Evolutionary conservation across 345 rosid species (phyloP).

Genomic region (Carallia brachiata): DNA sequence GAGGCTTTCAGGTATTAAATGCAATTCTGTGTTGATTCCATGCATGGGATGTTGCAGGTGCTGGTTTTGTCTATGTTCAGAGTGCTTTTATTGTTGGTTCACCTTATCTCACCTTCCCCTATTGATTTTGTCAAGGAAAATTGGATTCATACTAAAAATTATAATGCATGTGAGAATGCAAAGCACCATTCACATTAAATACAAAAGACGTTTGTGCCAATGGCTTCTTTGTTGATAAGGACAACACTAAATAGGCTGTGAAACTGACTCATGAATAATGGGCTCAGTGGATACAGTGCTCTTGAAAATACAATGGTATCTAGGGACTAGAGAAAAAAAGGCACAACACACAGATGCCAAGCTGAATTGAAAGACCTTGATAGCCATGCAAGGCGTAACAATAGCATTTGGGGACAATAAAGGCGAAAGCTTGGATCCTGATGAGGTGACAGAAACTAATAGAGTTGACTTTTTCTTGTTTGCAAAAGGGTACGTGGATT

Average conservation of each 20-base stretch:
- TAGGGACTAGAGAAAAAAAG: background rate
- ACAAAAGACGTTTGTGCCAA: background rate
- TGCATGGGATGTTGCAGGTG: too few relatives aligned
- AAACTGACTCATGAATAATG: background rate
- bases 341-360: background rate
- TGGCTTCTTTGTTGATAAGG: background rate
- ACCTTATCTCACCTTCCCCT: too few relatives aligned
- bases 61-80: too few relatives aligned
- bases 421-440: constrained; percentile 1
- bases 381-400: constrained; percentile 8
- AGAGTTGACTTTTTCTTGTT: constrained; percentile 12
- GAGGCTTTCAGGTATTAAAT: too few relatives aligned
- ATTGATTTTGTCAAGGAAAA: background rate
- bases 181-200: background rate
- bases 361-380: background rate
- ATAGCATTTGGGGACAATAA: constrained; percentile 1
- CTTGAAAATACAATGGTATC: background rate
- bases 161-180: background rate
- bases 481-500: constrained; percentile 23
- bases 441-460: constrained; percentile 15
- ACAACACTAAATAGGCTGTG: constrained; percentile 1
- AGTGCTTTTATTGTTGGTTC: too few relatives aligned
- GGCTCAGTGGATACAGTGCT: background rate
- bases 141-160: background rate
- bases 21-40: too few relatives aligned